Base-by-base conservation (phyloP, 148 eudicot genomes). In the Fagopyrum esculentum region DNA sequence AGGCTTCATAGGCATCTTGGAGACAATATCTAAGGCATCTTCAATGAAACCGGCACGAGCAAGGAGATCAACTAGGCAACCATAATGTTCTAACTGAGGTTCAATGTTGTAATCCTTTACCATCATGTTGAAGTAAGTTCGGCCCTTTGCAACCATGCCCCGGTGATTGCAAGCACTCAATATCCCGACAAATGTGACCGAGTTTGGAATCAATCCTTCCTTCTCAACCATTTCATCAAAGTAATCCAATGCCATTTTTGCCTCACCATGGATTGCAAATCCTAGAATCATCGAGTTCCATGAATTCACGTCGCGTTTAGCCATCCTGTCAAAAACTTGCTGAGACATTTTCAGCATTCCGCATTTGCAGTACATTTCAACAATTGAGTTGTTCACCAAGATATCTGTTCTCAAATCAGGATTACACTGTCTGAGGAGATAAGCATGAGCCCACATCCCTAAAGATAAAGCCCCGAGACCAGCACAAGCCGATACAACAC, bases 341-440 rank as follows among this genome's bases (percentile, higher is more conserved):
- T 73, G 40, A 60, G 85, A 92, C 78, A 86, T 83, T 3, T 82
- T 85, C 77, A 87, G 48, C 68, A 82, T 80, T 74, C 96, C 93
- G 72, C 91, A 90, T 79, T 92, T 90, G 79, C 87, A 84, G 66
- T 89, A 92, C 93, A 90, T 90, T 19, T 90, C 92, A 57, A 92
- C 77, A 77, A 92, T 50, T 16, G 87, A 81, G 69, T 85, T 88
- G 29, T 79, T 84, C 76, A 92, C n/a, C 71, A 89, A 46, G 26
- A 88, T 79, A 83, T 80, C 80, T 64, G 16, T 29, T 77, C 75
- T 77, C 11, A 75, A 4, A 35, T 75, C 56, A 73, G 52, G 50
- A 72, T 76, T 80, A 57, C 84, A 80, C 29, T 19, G 79, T 74
- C 82, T 84, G 74, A 83, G 81, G 15, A 81, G 45, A 83, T 92